Evolutionary conservation across 306 rosid species (phyloP), one percentile per base, ranked within the genome.

Genomic region (Lagenaria siceraria): DNA sequence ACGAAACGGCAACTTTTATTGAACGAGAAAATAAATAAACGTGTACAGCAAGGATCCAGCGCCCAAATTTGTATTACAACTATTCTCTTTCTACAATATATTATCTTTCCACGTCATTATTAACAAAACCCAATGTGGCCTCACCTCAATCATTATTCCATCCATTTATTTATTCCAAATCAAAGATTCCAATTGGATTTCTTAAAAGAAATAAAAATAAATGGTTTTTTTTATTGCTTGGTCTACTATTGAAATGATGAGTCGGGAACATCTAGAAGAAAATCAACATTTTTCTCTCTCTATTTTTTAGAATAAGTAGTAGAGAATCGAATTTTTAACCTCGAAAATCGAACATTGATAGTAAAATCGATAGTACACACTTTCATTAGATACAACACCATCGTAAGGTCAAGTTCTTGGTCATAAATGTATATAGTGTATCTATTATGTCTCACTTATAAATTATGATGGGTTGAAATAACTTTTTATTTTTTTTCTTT

Each of bases 41-140:
- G 76, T 70, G 76, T 70, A 70, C 58, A 70, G 76, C 56, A 70
- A 46, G 76, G 76, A 46, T 43, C 76, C 76, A 70, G 58, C 76
- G 1, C 21, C 38, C 33, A 5, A 65, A 24, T 36, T 66, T 19
- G 9, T 66, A n/a, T 43, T 22, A 43, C 1, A 21, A n/a, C 10
- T 66, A 36, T 38, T 65, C 74, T 33, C 52, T 13, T 65, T 36
- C n/a, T 68, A 70, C 8, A 70, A 71, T 24, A 71, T 46, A 48
- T 71, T 71, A 43, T 71, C 76, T 25, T 71, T 25, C 76, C 76
- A 71, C 76, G 40, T 71, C 76, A 71, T 24, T 13, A 71, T 25
- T 71, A 46, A 24, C 33, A 0, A 71, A 46, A 1, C 2, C 51
- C 73, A 10, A 65, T 2, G 73, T 65, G 73, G 46, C 71, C 14